Evolutionary conservation across 2,329 filamentous ascomycete genomes (phyloP).

Genomic region (Grosmannia penicillata): DNA sequence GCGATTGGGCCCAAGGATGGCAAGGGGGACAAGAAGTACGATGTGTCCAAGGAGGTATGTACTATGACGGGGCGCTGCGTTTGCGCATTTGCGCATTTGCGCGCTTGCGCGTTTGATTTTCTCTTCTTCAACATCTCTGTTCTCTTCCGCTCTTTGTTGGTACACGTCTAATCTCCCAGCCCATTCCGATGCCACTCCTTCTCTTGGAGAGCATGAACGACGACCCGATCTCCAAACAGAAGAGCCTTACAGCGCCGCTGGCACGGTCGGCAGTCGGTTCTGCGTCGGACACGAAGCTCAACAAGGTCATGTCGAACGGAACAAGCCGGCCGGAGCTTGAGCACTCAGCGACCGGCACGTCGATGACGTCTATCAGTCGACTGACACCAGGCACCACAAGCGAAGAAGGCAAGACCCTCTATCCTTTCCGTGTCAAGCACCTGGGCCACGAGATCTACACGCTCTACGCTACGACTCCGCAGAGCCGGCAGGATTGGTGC

Average conservation of each 20-base stretch:
- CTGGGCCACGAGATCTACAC: conserved; percentile 88
- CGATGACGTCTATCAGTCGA: conserved; percentile 38
- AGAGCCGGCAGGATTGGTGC: conserved; percentile 77
- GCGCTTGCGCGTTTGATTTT: no score
- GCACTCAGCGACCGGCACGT: conserved; percentile 54
- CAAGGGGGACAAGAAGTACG: conserved; percentile 68
- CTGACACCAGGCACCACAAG: conserved; percentile 32
- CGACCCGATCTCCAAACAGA: conserved; percentile 73
- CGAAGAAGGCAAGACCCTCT: conserved; percentile 75
- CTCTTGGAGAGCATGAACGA: conserved; percentile 88
- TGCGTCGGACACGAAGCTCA: conserved; percentile 38
- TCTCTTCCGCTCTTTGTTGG: background rate
- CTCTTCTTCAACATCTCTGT: no score
- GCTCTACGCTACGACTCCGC: conserved; percentile 64
- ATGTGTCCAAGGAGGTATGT: conserved; percentile 76
- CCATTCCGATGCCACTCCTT: conserved; percentile 91
- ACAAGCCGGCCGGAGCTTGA: conserved; percentile 44
- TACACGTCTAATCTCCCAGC: conserved; percentile 24
- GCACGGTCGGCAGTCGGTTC: conserved; percentile 45
- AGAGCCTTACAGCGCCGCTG: conserved; percentile 52
- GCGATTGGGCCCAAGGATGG: conserved; percentile 53
- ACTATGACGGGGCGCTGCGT: background rate
- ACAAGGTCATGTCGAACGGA: conserved; percentile 36
- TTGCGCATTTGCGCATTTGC: background rate
- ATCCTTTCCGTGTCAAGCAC: conserved; percentile 92